Evolutionary conservation across 2,329 filamentous ascomycete species (phyloP).

Genomic region (Hypocrella siamensis): DNA sequence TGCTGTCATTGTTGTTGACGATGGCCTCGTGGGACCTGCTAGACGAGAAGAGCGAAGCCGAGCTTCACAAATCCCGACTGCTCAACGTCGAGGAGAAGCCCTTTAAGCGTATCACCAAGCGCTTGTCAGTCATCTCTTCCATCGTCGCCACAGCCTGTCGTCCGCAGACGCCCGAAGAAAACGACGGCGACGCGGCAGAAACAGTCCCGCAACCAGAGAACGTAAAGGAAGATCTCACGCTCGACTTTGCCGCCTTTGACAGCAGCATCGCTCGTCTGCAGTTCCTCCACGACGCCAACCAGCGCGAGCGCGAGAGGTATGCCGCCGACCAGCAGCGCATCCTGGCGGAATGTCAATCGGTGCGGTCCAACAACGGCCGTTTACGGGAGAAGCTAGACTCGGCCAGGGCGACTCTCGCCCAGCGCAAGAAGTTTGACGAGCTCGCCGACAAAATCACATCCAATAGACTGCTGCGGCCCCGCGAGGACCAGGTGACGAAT

Average conservation of each 20-base stretch:
- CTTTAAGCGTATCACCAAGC: conserved; percentile 77
- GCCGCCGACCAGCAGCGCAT: conserved; percentile 67
- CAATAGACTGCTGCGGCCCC: conserved; percentile 61
- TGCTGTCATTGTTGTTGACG: no score
- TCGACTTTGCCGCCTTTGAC: conserved; percentile 83
- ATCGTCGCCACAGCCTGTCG: conserved; percentile 31
- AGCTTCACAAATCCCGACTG: conserved; percentile 75
- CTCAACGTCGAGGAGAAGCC: conserved; percentile 85
- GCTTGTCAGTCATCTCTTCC: conserved; percentile 53
- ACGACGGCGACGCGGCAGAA: conserved; percentile 20
- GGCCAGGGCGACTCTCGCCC: conserved; percentile 57
- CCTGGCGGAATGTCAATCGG: conserved; percentile 58
- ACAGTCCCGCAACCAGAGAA: conserved; percentile 21
- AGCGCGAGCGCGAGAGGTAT: conserved; percentile 70
- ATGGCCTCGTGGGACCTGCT: conserved; percentile 48
- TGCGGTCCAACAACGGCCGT: conserved; percentile 58
- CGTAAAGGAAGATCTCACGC: conserved; percentile 68
- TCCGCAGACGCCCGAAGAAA: conserved; percentile 5
- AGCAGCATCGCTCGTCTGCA: conserved; percentile 77
- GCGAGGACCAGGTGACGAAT: conserved; percentile 69
- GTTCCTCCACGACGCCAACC: conserved; percentile 71
- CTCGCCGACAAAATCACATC: conserved; percentile 74
- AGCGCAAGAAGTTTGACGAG: conserved; percentile 77
- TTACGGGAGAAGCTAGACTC: conserved; percentile 63
- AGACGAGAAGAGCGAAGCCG: conserved; percentile 62